Evolutionary conservation across 2,329 filamentous ascomycete species (phyloP), one percentile per base, ranked within the genome.

Genomic region (Diaporthe caulivora): DNA sequence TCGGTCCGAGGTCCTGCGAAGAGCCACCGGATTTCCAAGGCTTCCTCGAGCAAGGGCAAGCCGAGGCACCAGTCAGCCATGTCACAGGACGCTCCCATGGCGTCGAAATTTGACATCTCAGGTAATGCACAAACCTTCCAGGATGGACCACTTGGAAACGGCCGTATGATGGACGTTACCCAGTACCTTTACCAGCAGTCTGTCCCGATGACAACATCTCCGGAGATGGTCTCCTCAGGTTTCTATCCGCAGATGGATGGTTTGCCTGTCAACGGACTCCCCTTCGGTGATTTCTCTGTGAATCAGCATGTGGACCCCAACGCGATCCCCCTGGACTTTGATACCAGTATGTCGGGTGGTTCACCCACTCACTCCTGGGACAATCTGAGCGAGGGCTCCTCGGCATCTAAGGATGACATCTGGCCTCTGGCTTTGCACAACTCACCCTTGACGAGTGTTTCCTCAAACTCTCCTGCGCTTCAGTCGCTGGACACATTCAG

Each of bases 251-350:
- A 83, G 70, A 83, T 89, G 77, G 82, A 88, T 80, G 84, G 82
- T 74, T 80, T 88, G 76, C 78, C 82, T 72, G 76, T 83, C 55
- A 83, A 85, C 79, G 84, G 82, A 79, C 82, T 85, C 75, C 81
- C 79, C 79, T 89, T 83, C 78, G 77, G 83, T 72, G 84, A 87
- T 75, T 76, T 87, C 72, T 82, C 83, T 67, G 82, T 89, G 78
- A 75, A 78, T 72, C 84, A 85, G 79, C 88, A 90, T 76, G 87
- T 91, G 80, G 86, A 89, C 78, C 89, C 89, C 71, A 79, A 86
- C 69, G 87, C 90, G 76, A 87, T 90, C 82, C 86, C 86, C 76
- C 80, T 89, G 78, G 87, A 87, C 78, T 87, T 87, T 80, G 87
- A 89, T 76, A 80, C 85, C 57, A 84, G 83, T 76, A 78, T 89